Percentiles rank a stretch among this genome's conserved stretches.
Conservation (phyloP, 371 early-diverging fungal species). For the Lichtheimia corymbifera region DNA sequence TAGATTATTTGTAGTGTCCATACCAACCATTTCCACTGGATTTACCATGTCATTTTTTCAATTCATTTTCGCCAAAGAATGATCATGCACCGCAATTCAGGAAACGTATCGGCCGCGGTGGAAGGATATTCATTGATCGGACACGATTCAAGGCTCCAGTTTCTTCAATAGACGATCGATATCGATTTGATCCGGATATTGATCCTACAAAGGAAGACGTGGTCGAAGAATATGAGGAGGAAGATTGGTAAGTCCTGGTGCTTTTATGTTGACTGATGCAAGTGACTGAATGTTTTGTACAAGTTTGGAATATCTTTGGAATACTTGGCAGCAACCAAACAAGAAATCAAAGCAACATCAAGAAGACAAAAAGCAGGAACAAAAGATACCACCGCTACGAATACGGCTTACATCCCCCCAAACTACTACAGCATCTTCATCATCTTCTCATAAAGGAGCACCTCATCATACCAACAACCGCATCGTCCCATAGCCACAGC, state of each 20-base stretch:
- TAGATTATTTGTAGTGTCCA: slow-evolving; percentile 33
- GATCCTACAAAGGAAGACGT: slow-evolving; percentile 31
- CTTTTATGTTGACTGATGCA: no score
- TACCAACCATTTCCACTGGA: slow-evolving; percentile 50
- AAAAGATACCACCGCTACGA: no score
- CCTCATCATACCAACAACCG: no score
- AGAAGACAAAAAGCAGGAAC: no score
- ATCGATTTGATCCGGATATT: slow-evolving; percentile 54
- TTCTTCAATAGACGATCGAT: slow-evolving; percentile 15
- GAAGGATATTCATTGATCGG: slow-evolving; percentile 61
- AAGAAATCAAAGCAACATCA: no score
- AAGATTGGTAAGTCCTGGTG: not conserved
- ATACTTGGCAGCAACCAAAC: no score
- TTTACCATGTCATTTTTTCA: slow-evolving; percentile 36
- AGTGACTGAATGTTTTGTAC: no score
- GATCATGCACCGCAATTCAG: slow-evolving; percentile 37
- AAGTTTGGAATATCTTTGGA: no score
- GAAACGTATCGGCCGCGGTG: slow-evolving; percentile 61
- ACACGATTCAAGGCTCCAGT: slow-evolving; percentile 9
- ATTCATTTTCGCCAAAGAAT: slow-evolving; percentile 22
- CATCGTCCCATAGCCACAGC: no score
- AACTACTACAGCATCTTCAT: no score
- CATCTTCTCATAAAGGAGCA: no score
- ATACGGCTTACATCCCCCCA: no score
- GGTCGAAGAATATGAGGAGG: not conserved